These are phyloP conservation scores for Lachancea meyersii DNA, from an alignment of 805 yeast genomes.

Conservation along the genomic window DNA sequence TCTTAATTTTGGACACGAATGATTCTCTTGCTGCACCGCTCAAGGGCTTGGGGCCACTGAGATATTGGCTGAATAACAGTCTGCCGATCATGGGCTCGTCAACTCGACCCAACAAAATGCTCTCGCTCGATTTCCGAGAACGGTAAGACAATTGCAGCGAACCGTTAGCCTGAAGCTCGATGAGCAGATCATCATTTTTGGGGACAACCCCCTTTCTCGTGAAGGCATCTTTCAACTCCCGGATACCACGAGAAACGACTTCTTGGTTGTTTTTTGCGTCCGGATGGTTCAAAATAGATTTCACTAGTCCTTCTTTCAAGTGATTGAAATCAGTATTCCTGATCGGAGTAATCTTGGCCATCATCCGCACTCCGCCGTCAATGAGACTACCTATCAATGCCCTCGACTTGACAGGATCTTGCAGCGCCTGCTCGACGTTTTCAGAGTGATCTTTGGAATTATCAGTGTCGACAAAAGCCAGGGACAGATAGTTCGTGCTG, in stretches of 20 bases:
- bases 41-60: conserved; percentile 47
- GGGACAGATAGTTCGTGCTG: conserved; percentile 38
- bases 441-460: conserved; percentile 33
- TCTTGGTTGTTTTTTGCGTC: conserved; percentile 46
- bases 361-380: conserved; percentile 52
- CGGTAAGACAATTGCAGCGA: conserved; percentile 40
- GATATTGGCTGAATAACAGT: conserved; percentile 67
- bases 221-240: conserved; percentile 58
- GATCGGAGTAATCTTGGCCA: conserved; percentile 75
- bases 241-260: conserved; percentile 54
- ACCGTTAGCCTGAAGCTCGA: conserved; percentile 50
- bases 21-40: conserved; percentile 26
- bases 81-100: conserved; percentile 56
- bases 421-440: conserved; percentile 39
- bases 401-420: conserved; percentile 47
- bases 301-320: conserved; percentile 79
- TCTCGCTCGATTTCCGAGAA: conserved; percentile 35
- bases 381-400: conserved; percentile 52
- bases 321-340: conserved; percentile 90
- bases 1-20: conserved; percentile 17
- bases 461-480: conserved; percentile 33
- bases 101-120: conserved; percentile 50
- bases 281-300: conserved; percentile 67
- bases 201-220: conserved; percentile 64
- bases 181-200: conserved; percentile 59